phyloP scores from a whole-genome alignment of 1,139 yeast genomes.

The Debaryomycetaceae sp. region DNA sequence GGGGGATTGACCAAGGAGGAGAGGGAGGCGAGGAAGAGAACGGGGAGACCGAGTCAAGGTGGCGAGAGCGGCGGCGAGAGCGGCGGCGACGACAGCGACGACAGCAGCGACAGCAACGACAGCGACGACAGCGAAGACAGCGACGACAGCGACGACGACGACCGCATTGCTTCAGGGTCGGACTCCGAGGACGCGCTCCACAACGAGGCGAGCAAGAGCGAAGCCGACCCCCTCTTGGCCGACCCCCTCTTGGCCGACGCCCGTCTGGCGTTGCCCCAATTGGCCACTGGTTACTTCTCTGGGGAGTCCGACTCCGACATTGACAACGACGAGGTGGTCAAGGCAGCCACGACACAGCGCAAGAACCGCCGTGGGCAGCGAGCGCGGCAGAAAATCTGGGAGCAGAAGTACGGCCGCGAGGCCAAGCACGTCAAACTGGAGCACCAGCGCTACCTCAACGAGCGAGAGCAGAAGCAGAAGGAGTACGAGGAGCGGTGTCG shows the following conservation, averaged over 20 bases:
- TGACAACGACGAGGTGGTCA: constrained; percentile 58
- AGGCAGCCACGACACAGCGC: constrained; percentile 48
- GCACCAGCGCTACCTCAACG: constrained; percentile 46
- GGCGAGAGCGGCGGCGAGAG: constrained; percentile 18
- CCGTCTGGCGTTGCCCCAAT: constrained; percentile 53
- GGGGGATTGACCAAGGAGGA: constrained; percentile 52
- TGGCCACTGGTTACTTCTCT: constrained; percentile 75
- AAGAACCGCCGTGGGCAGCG: constrained; percentile 96
- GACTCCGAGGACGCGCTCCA: constrained; percentile 19
- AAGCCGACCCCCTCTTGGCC: constrained; percentile 22
- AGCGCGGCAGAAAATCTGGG: constrained; percentile 97
- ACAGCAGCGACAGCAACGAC: constrained; percentile 11
- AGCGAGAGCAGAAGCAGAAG: constrained; percentile 52
- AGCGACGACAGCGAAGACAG: constrained; percentile 17
- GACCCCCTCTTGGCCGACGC: constrained; percentile 27
- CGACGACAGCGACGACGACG: constrained; percentile 18
- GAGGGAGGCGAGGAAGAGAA: constrained; percentile 27
- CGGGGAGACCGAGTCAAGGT: too few species aligned
- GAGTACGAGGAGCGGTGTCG: constrained; percentile 74
- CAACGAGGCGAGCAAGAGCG: constrained; percentile 50
- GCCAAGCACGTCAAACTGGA: constrained; percentile 84
- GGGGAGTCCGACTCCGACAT: constrained; percentile 52
- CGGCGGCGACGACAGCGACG: constrained; percentile 12
- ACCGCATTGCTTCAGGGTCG: too few species aligned
- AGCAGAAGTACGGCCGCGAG: constrained; percentile 70